Evolutionary conservation across 2,329 filamentous ascomycete genomes (phyloP).

Genomic region (Coniosporium tulheliwenetii): DNA sequence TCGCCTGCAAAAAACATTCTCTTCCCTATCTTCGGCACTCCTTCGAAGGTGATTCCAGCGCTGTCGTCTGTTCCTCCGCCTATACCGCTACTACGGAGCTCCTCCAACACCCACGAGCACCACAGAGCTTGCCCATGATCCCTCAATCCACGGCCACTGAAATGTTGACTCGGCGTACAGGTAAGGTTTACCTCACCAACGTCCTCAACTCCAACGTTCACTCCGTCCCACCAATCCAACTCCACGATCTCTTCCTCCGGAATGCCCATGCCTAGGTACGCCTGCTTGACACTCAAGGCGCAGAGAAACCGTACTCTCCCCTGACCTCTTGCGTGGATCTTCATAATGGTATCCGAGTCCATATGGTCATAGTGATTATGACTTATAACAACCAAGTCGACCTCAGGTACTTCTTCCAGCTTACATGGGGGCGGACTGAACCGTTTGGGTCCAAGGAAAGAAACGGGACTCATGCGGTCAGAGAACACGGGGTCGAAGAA

Average conservation of each 20-base stretch:
- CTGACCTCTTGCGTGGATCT: constrained; percentile 21
- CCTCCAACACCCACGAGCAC: constrained; percentile 31
- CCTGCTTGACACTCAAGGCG: constrained; percentile 22
- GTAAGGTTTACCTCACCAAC: constrained; percentile 24
- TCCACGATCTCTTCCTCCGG: constrained; percentile 25
- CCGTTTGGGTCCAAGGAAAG: constrained; percentile 32
- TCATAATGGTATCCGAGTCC: constrained; percentile 28
- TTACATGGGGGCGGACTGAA: constrained; percentile 35
- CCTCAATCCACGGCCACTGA: constrained; percentile 24
- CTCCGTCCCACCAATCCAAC: constrained; percentile 35
- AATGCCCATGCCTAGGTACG: constrained; percentile 23
- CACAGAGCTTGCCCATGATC: constrained; percentile 27
- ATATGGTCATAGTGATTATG: constrained; percentile 44
- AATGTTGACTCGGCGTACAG: constrained; percentile 33
- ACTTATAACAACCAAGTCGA: constrained; percentile 36
- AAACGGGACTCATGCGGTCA: constrained; percentile 30
- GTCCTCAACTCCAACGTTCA: constrained; percentile 16
- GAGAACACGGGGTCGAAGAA: constrained; percentile 40
- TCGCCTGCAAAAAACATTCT: constrained; percentile 17
- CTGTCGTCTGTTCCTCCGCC: neutral
- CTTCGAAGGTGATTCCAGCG: neutral
- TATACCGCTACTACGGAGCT: constrained; percentile 2
- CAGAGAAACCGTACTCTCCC: constrained; percentile 26
- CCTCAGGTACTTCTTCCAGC: constrained; percentile 31
- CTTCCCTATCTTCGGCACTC: neutral